phyloP scores from a whole-genome alignment of 2,329 filamentous ascomycete genomes.

The Stemphylium vesicarium region DNA sequence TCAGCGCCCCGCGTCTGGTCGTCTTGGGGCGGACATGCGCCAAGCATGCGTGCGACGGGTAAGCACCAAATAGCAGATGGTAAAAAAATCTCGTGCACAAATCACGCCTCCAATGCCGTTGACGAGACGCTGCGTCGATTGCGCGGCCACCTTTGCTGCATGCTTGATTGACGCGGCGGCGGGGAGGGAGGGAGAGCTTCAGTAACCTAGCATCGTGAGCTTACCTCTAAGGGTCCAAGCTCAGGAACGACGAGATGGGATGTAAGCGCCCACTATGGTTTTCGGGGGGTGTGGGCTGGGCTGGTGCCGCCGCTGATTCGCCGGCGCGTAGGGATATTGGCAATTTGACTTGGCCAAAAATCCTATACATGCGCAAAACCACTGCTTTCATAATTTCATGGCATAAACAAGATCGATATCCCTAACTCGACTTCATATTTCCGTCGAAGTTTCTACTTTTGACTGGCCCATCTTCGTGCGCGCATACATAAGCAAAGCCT shows the following conservation, averaged over 20 bases:
- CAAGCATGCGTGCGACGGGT: conserved; percentile 19
- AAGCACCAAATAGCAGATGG: conserved; percentile 6
- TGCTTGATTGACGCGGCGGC: background rate
- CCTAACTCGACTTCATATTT: background rate
- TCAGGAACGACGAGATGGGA: conserved; percentile 5
- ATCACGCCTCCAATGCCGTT: background rate
- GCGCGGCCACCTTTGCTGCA: background rate
- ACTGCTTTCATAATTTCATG: no score
- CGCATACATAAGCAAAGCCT: background rate
- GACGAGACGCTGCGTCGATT: background rate
- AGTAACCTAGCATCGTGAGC: no score
- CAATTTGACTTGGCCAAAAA: background rate
- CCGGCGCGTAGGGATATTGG: conserved; percentile 8
- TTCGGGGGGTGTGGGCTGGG: background rate
- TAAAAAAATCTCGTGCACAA: background rate
- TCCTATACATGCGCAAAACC: background rate
- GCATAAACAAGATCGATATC: background rate
- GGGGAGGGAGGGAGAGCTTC: background rate
- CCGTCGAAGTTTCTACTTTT: background rate
- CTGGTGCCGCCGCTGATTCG: conserved; percentile 14
- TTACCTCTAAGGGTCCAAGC: no score
- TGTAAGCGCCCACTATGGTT: conserved; percentile 23
- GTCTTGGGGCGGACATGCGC: conserved; percentile 12
- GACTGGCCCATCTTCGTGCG: background rate
- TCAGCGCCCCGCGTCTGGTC: conserved; percentile 23